These are phyloP conservation scores for Backusella tuberculispora DNA, from an alignment of 192 early-diverging fungal species.

Conservation along the genomic window DNA sequence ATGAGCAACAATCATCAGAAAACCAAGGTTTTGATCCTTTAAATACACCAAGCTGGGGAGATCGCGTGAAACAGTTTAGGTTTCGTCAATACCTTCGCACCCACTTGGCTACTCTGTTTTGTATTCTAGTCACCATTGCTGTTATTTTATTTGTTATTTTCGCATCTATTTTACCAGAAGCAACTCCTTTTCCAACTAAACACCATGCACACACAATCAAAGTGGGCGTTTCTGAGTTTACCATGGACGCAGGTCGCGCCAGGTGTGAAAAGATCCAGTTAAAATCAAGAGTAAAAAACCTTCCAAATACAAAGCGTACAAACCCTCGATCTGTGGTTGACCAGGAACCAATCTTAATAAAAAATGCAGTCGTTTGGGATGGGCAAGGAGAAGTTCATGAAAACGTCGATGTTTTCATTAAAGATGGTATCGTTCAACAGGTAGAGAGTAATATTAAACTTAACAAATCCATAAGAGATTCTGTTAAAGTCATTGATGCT, in stretches of 20 bases:
- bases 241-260: conserved; percentile 5
- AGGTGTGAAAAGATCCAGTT: background rate
- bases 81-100: background rate
- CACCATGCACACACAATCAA: background rate
- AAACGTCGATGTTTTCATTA: conserved; percentile 46
- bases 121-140: background rate
- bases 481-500: conserved; percentile 46
- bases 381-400: conserved; percentile 34
- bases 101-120: background rate
- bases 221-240: background rate
- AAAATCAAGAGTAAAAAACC: background rate
- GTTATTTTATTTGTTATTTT: background rate
- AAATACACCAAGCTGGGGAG: background rate
- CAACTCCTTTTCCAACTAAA: conserved; percentile 1
- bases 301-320: background rate
- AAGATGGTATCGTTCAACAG: conserved; percentile 43
- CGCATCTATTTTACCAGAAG: background rate
- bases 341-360: conserved; percentile 20
- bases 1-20: background rate
- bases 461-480: conserved; percentile 15
- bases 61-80: background rate
- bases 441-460: conserved; percentile 30
- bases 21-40: background rate
- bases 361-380: conserved; percentile 44
- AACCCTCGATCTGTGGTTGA: conserved; percentile 24